Base-by-base conservation (phyloP, 116 monocot genomes). In the Trichopus zeylanicus region DNA sequence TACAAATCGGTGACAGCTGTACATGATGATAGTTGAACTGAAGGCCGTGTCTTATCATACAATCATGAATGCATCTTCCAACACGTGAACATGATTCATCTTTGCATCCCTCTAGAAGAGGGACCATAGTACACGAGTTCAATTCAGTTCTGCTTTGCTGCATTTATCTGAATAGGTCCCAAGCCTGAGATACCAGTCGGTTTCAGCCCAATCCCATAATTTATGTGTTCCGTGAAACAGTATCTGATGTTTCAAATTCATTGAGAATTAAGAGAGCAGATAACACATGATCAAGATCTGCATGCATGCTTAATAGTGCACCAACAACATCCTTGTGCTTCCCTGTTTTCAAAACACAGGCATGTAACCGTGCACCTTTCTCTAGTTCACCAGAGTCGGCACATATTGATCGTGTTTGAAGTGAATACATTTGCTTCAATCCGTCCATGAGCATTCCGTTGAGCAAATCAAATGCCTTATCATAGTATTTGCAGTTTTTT, bases 81-180 rank as follows among this genome's bases (percentile, higher is more conserved):
- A 60, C 12, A 54, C 47, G 59, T 16, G 32, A 20, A 18, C 23
- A 37, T n/a, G 52, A 47, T 25, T 22, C 30, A 11, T 54, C 60
- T 53, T 35, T 60, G 54, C 66, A 72, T 66, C 66, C 72, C 7
- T 24, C 29, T 46, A 72, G 72, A 72, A 72, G 66, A 46, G 72
- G 51, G 30, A 72, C 55, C 72, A 72, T 66, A 2, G 72, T 72
- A 18, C 31, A 60, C 21, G 60, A 72, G 58, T 72, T 72, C 5
- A 60, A 65, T 46, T 54, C 46, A 33, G 52, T 30, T 53, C 9
- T 37, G 8, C 31, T 26, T 20, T 66, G 64, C 19, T 37, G 54
- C 65, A 72, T 66, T 9, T 47, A 20, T 21, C 30, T 52, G 46
- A 72, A 66, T 12, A 59, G 42, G 33, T 31, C 46, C 42, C 51